phyloP scores from a whole-genome alignment of 2,329 filamentous ascomycete species.

The Fusarium ramigenum region DNA sequence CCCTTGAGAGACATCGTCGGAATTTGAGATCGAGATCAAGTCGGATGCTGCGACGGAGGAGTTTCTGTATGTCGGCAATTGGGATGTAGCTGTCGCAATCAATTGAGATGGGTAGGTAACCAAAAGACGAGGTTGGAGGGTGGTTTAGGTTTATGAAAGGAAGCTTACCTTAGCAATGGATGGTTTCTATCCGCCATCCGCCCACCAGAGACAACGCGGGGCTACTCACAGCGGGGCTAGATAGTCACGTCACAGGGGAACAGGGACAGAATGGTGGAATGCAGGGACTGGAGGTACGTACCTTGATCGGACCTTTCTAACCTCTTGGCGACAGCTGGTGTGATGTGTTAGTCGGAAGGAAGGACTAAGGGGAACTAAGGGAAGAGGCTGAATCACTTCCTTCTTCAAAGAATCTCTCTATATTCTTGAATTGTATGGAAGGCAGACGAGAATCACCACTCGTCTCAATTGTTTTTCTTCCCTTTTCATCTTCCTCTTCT shows the following conservation, averaged over 20 bases:
- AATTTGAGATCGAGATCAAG: not conserved
- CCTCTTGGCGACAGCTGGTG: constrained; percentile 3
- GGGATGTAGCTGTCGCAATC: constrained; percentile 10
- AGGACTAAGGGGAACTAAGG: constrained; percentile 1
- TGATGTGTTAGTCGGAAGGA: constrained; percentile 13
- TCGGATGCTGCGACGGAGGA: not conserved
- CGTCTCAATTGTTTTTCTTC: not conserved
- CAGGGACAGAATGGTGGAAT: constrained; percentile 16
- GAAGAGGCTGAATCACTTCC: not conserved
- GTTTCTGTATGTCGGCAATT: constrained; percentile 16
- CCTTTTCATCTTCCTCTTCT: not conserved
- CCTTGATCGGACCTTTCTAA: constrained; percentile 13
- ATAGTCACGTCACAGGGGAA: constrained; percentile 37
- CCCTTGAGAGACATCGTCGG: constrained; percentile 58
- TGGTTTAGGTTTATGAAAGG: constrained; percentile 11
- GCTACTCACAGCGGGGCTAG: constrained; percentile 39
- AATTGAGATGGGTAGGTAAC: not conserved
- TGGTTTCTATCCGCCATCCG: not conserved
- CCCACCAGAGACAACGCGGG: constrained; percentile 30
- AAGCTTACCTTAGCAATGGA: constrained; percentile 12
- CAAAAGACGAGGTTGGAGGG: not conserved
- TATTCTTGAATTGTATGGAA: not conserved
- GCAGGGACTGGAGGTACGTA: constrained; percentile 39
- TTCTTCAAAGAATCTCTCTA: constrained; percentile 1
- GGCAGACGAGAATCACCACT: not conserved